Base-by-base conservation (phyloP, 164 flowering plant genomes). In the Kalanchoe fedtschenkoi region DNA sequence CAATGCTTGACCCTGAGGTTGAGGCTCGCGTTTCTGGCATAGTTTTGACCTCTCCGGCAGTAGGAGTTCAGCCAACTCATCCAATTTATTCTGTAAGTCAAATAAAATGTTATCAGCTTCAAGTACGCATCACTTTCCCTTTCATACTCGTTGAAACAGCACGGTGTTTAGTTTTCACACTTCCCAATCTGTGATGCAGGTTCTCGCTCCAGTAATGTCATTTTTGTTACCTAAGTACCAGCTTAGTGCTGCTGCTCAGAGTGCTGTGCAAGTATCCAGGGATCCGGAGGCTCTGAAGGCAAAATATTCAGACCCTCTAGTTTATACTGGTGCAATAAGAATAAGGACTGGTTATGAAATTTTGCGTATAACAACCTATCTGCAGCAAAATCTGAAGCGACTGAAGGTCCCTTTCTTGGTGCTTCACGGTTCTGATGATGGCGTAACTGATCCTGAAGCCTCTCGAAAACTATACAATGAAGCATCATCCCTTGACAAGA, bases 251-350 rank as follows among this genome's bases (percentile, higher is more conserved):
- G 96, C 90, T 58, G 76, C 78, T 66, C 85, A 83, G 74, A 74
- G 71, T 54, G 86, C 88, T 47, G 39, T 65, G 35, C 75, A 72
- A n/a, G 96, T 91, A 34, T 86, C 88, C 34, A 72, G 97, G 6
- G 91, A 86, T 60, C 91, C 96, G 0, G 81, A 74, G 56, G 97
- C 91, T 16, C 74, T 88, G 1, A 61, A 77, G 33, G 88, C 81
- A 6, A 91, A 91, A 70, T 91, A 91, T 67, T 87, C 97, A 1
- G 97, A 91, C 37, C 96, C 97, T 0, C 75, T 91, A 11, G 97
- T 88, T 17, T 86, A 73, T 74, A 91, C 90, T 0, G 97, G 97
- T 61, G 74, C 91, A 24, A 78, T 91, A 60, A 70, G 95, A 64
- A 74, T 85, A 19, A 72, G 90, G 68, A 91, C 97, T 3, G 96